A percentile compares a stretch with the other conserved stretches of the same genome.
Evolutionary conservation across 257 asterid species (phyloP).

Genomic region (Agastache rugosa): DNA sequence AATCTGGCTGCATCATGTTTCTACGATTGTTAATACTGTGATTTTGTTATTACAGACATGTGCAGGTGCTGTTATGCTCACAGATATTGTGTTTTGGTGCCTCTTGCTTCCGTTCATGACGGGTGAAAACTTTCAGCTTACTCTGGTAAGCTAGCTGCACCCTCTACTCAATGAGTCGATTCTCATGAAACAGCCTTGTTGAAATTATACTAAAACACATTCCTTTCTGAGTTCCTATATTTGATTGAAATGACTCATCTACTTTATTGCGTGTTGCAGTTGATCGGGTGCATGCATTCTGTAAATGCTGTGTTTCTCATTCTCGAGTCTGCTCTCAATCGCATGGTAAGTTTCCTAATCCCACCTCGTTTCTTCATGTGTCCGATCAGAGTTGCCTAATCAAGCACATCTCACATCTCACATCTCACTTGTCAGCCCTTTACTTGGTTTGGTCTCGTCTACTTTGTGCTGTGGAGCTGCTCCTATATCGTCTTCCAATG

Average conservation of each 20-base stretch:
- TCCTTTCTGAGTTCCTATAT: not conserved
- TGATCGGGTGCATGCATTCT: slow-evolving; percentile 84
- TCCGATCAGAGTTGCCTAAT: slow-evolving; percentile 24
- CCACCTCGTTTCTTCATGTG: not conserved
- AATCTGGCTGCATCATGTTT: not conserved
- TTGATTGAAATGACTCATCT: not conserved
- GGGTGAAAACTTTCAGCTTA: slow-evolving; percentile 68
- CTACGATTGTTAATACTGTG: not conserved
- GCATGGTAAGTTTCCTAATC: slow-evolving; percentile 54
- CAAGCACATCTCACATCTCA: not conserved
- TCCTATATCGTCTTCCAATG: slow-evolving; percentile 76
- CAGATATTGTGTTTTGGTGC: slow-evolving; percentile 91
- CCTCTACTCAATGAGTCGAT: not conserved
- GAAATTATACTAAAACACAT: not conserved
- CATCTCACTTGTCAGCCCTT: slow-evolving; percentile 55
- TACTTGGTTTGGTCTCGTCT: slow-evolving; percentile 69
- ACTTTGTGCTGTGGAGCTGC: slow-evolving; percentile 74
- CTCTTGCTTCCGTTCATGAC: slow-evolving; percentile 84
- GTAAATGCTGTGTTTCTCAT: slow-evolving; percentile 86
- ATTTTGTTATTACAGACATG: slow-evolving; percentile 49
- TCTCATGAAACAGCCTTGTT: too few species aligned
- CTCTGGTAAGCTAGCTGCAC: slow-evolving; percentile 48
- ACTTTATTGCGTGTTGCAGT: slow-evolving; percentile 44
- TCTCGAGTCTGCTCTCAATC: slow-evolving; percentile 74
- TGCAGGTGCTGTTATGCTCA: slow-evolving; percentile 88